Conservation (phyloP, 2,329 filamentous ascomycete genomes). For the Fusarium sp. region DNA sequence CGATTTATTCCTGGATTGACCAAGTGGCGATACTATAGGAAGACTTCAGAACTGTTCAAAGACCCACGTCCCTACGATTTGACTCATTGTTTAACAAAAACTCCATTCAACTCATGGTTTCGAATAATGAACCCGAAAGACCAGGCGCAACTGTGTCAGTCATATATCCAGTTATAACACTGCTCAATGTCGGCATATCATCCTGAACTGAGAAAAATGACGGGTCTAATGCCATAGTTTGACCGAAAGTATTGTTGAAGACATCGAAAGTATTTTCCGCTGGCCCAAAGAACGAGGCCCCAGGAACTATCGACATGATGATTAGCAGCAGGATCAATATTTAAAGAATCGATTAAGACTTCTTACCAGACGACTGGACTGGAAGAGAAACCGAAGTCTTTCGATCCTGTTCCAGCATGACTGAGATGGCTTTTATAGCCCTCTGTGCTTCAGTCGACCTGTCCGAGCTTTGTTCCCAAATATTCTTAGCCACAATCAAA, state of each 20-base stretch:
- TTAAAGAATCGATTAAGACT: neutral
- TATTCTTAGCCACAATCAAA: neutral
- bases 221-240: conserved; percentile 28
- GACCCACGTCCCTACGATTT: neutral
- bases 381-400: neutral
- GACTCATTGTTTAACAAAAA: no score
- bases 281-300: neutral
- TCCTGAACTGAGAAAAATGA: conserved; percentile 15
- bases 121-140: neutral
- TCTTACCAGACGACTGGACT: neutral
- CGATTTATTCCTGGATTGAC: neutral
- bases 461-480: conserved; percentile 10
- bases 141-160: neutral
- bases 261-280: neutral
- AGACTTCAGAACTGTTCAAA: neutral
- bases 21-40: neutral
- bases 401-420: conserved; percentile 1
- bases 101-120: neutral
- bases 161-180: conserved; percentile 14
- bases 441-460: conserved; percentile 14
- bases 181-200: conserved; percentile 15
- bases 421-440: conserved; percentile 10
- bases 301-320: neutral
- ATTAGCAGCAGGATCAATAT: neutral
- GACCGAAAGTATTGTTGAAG: conserved; percentile 23